Evolutionary conservation across 495 filamentous ascomycete genomes (phyloP).

Genomic region (Xylaria palmicola): DNA sequence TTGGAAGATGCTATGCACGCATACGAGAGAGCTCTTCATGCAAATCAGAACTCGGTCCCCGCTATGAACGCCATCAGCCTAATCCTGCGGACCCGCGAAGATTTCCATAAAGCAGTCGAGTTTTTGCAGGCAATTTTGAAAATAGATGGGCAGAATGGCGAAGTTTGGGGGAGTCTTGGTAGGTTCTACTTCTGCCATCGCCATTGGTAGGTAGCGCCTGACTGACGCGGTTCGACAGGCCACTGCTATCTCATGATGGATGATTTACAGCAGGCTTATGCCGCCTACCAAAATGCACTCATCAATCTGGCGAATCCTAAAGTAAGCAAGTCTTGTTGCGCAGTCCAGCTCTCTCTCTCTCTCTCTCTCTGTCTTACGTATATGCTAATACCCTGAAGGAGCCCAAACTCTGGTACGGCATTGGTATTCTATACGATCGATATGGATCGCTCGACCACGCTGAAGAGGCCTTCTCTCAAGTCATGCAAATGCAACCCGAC

Average conservation of each 20-base stretch:
- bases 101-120: constrained; percentile 91
- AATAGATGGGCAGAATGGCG: constrained; percentile 82
- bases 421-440: constrained; percentile 95
- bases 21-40: constrained; percentile 83
- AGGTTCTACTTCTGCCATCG: constrained; percentile 27
- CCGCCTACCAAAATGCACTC: constrained; percentile 94
- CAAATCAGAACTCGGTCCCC: constrained; percentile 85
- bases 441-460: constrained; percentile 97
- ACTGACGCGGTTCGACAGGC: constrained; percentile 47
- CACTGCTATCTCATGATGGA: constrained; percentile 99
- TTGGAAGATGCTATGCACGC: constrained; percentile 82
- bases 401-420: constrained; percentile 98
- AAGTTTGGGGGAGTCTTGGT: constrained; percentile 96
- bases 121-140: constrained; percentile 90
- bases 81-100: constrained; percentile 86
- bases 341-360: too few relatives aligned
- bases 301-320: constrained; percentile 94
- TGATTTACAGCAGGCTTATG: constrained; percentile 93
- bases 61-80: constrained; percentile 94
- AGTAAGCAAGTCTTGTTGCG: too few relatives aligned
- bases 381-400: constrained; percentile 58
- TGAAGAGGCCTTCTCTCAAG: constrained; percentile 96
- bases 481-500: constrained; percentile 97
- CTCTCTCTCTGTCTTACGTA: not conserved
- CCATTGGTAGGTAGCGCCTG: constrained; percentile 6